Evolutionary conservation across 768 basidiomycete species (phyloP).

Genomic region (Mycena haematopus): DNA sequence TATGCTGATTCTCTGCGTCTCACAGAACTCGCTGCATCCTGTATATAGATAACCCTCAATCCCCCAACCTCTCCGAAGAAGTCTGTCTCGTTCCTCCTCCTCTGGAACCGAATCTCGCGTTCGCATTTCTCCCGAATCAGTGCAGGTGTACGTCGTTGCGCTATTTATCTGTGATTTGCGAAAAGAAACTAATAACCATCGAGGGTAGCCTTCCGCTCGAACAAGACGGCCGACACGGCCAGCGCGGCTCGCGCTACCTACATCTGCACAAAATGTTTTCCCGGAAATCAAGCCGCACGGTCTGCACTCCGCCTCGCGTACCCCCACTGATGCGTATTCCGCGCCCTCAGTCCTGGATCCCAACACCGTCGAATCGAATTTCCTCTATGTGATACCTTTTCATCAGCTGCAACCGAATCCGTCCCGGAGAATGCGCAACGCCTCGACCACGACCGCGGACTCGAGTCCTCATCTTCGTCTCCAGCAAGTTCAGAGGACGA

Average conservation of each 20-base stretch:
- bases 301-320: slow-evolving; percentile 5
- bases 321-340: background rate
- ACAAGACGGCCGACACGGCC: too few species aligned
- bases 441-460: background rate
- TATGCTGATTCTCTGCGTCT: too few species aligned
- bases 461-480: background rate
- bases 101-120: slow-evolving; percentile 8
- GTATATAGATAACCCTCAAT: slow-evolving; percentile 11
- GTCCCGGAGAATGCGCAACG: too few species aligned
- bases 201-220: slow-evolving; percentile 2
- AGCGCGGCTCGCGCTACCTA: slow-evolving; percentile 10
- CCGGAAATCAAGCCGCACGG: slow-evolving; percentile 12
- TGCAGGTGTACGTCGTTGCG: slow-evolving; percentile 13
- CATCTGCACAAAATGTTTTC: slow-evolving; percentile 13
- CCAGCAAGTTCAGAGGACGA: too few species aligned
- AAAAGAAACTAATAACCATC: background rate
- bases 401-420: too few species aligned
- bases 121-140: slow-evolving; percentile 18
- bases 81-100: slow-evolving; percentile 14
- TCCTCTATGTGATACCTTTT: background rate
- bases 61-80: slow-evolving; percentile 18
- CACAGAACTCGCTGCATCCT: too few species aligned
- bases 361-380: slow-evolving; percentile 20
- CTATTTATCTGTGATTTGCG: too few species aligned
- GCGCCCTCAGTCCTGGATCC: background rate